A percentile compares a stretch with the other conserved stretches of the same genome.
phyloP scores from a whole-genome alignment of 495 filamentous ascomycete species.

The Podospora tetraspora region DNA sequence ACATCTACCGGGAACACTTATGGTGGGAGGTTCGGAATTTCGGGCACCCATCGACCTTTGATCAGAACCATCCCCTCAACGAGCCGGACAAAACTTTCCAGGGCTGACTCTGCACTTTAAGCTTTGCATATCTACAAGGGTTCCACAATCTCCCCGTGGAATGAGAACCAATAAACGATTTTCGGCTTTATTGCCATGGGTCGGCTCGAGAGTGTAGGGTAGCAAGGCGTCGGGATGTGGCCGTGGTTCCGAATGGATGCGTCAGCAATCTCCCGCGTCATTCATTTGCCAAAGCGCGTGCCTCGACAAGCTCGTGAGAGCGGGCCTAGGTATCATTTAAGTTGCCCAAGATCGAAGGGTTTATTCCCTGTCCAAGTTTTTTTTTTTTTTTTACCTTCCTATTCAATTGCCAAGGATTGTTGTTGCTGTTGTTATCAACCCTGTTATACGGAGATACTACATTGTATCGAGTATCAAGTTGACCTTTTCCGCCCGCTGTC shows the following conservation, averaged over 20 bases:
- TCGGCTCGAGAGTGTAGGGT: background rate
- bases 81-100: background rate
- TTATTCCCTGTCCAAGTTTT: background rate
- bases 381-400: no score
- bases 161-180: background rate
- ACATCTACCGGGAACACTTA: background rate
- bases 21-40: background rate
- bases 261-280: background rate
- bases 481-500: no score
- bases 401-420: no score
- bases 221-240: background rate
- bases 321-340: background rate
- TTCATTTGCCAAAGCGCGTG: background rate
- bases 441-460: no score
- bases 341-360: background rate
- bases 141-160: background rate
- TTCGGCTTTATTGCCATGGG: background rate
- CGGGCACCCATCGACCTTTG: background rate
- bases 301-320: background rate
- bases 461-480: no score
- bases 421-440: no score
- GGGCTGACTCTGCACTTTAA: background rate
- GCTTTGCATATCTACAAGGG: background rate
- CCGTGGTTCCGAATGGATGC: background rate
- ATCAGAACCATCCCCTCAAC: background rate